These are phyloP conservation scores for Plasmopara viticola DNA, from an alignment of 352 stramenopile species.

Conservation along the genomic window DNA sequence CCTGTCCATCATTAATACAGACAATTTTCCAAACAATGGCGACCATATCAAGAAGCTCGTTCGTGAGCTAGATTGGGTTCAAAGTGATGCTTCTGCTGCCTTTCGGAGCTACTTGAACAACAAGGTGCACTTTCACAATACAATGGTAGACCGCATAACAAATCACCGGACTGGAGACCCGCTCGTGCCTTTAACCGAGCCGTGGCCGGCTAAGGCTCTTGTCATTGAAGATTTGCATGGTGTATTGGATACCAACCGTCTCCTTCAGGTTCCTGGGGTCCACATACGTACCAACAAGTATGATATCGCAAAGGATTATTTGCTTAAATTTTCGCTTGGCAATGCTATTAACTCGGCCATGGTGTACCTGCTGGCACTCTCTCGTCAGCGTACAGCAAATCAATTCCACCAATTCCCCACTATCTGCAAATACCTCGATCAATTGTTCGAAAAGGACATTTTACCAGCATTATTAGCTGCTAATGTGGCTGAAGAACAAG, in stretches of 20 bases:
- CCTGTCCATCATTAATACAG: constrained; percentile 77
- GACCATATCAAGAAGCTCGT: constrained; percentile 47
- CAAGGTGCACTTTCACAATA: constrained; percentile 76
- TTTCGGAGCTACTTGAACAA: constrained; percentile 34
- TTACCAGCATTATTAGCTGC: constrained; percentile 34
- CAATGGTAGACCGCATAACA: constrained; percentile 80
- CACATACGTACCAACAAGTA: constrained; percentile 30
- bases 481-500: constrained; percentile 24
- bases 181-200: constrained; percentile 59
- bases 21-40: constrained; percentile 75
- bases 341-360: constrained; percentile 91
- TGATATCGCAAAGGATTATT: constrained; percentile 73
- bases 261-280: constrained; percentile 37
- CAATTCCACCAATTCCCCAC: constrained; percentile 17
- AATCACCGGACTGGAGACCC: constrained; percentile 35
- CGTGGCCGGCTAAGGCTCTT: constrained; percentile 53
- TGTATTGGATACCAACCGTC: constrained; percentile 25
- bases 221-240: constrained; percentile 61
- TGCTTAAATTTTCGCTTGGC: constrained; percentile 87
- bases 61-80: constrained; percentile 14
- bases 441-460: constrained; percentile 80
- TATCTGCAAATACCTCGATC: constrained; percentile 70
- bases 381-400: constrained; percentile 18
- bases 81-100: constrained; percentile 6
- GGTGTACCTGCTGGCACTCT: constrained; percentile 74